Conservation (phyloP, 768 basidiomycete genomes). For the Trametes coccinea region DNA sequence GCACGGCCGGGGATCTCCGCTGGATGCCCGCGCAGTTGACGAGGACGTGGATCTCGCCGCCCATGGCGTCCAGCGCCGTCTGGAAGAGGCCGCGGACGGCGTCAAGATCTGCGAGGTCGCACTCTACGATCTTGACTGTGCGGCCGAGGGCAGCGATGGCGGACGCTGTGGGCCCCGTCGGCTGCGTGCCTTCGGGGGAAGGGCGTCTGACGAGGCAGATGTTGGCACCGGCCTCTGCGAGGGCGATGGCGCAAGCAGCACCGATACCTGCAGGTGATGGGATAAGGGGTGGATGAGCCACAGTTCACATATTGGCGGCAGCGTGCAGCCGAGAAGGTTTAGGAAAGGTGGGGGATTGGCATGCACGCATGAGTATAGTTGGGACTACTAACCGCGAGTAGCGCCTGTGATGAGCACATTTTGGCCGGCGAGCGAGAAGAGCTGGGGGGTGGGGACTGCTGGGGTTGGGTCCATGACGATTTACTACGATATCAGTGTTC, state of each 20-base stretch:
- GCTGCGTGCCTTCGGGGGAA: slow-evolving; percentile 18
- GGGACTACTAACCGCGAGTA: slow-evolving; percentile 54
- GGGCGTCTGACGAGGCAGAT: slow-evolving; percentile 51
- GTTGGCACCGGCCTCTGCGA: slow-evolving; percentile 55
- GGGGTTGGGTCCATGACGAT: slow-evolving; percentile 55
- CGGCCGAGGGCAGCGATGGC: slow-evolving; percentile 39
- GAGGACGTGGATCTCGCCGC: slow-evolving; percentile 57
- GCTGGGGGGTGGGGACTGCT: slow-evolving; percentile 45
- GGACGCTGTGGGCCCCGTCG: slow-evolving; percentile 37
- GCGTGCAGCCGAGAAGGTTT: slow-evolving; percentile 5
- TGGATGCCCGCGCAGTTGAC: slow-evolving; percentile 72
- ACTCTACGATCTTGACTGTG: slow-evolving; percentile 47
- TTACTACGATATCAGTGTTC: not conserved
- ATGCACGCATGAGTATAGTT: no score
- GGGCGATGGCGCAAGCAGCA: slow-evolving; percentile 52
- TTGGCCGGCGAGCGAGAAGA: slow-evolving; percentile 69
- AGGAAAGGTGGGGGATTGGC: not conserved
- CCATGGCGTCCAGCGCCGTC: slow-evolving; percentile 50
- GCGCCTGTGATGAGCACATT: slow-evolving; percentile 82
- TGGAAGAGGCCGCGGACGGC: slow-evolving; percentile 51
- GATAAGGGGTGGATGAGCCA: slow-evolving; percentile 8
- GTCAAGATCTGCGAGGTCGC: slow-evolving; percentile 54
- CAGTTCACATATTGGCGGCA: not conserved
- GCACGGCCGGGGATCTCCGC: slow-evolving; percentile 58
- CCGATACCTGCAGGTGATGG: slow-evolving; percentile 46